Evolutionary conservation across 805 yeast species (phyloP).

Genomic region (Yamadazyma insecticola): DNA sequence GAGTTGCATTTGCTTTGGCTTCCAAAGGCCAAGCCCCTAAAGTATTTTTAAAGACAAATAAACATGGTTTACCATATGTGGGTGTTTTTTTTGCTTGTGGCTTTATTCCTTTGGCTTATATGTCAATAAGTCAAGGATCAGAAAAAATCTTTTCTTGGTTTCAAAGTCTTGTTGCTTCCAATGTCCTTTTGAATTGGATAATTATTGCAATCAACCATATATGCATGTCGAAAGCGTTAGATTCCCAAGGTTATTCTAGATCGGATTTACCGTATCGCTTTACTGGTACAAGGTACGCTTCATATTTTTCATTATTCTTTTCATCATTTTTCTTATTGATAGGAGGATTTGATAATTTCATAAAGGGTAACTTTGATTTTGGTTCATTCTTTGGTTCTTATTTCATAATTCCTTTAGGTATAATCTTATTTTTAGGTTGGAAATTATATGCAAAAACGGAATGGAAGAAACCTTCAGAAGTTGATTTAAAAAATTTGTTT

Average conservation of each 20-base stretch:
- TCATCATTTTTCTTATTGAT: conserved; percentile 44
- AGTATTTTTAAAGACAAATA: conserved; percentile 26
- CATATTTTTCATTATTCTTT: conserved; percentile 28
- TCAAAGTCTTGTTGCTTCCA: conserved; percentile 64
- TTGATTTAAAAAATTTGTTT: conserved; percentile 22
- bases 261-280: conserved; percentile 20
- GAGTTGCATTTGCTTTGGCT: conserved; percentile 34
- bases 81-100: conserved; percentile 19
- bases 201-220: conserved; percentile 55
- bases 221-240: conserved; percentile 44
- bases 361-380: conserved; percentile 45
- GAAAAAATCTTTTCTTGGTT: conserved; percentile 68
- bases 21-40: conserved; percentile 35
- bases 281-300: conserved; percentile 24
- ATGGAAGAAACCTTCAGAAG: conserved; percentile 31
- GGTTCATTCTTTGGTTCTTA: conserved; percentile 68
- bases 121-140: conserved; percentile 47
- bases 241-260: conserved; percentile 14
- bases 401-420: conserved; percentile 56
- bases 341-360: conserved; percentile 67
- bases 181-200: conserved; percentile 59
- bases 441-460: conserved; percentile 32
- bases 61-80: conserved; percentile 29
- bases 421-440: conserved; percentile 55
- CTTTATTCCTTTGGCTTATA: conserved; percentile 30